Conservation (phyloP, 805 yeast species). For the Wickerhamomyces strasburgensis region DNA sequence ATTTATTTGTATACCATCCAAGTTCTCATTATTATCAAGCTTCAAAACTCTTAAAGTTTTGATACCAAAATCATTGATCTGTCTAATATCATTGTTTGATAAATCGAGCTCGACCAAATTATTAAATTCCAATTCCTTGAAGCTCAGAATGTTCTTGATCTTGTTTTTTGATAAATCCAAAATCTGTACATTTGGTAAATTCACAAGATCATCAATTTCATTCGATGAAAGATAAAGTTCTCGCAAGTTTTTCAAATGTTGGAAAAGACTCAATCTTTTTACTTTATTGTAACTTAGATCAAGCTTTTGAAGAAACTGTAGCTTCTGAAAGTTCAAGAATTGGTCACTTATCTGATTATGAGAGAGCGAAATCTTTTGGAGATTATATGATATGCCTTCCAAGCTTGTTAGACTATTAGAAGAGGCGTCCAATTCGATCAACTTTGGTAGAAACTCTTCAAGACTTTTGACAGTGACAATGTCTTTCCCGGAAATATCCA, state of each 20-base stretch:
- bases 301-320: slow-evolving; percentile 24
- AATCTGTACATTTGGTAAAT: slow-evolving; percentile 25
- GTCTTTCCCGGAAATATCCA: slow-evolving; percentile 30
- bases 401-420: slow-evolving; percentile 18
- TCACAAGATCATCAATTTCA: slow-evolving; percentile 25
- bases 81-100: slow-evolving; percentile 11
- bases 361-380: slow-evolving; percentile 11
- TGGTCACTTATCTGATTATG: slow-evolving; percentile 20
- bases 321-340: slow-evolving; percentile 15
- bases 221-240: slow-evolving; percentile 29
- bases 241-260: slow-evolving; percentile 22
- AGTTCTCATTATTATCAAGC: slow-evolving; percentile 3
- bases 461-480: slow-evolving; percentile 37
- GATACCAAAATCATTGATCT: slow-evolving; percentile 3
- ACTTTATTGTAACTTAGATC: slow-evolving; percentile 39
- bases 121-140: slow-evolving; percentile 5
- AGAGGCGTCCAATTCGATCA: slow-evolving; percentile 10
- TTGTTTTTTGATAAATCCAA: slow-evolving; percentile 34
- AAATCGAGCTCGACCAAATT: slow-evolving; percentile 17
- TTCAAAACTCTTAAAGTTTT: slow-evolving; percentile 4
- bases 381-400: slow-evolving; percentile 19
- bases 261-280: slow-evolving; percentile 27
- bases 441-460: slow-evolving; percentile 36
- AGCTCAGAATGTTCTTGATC: slow-evolving; percentile 15
- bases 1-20: slow-evolving; percentile 2